Evolutionary conservation across 2,329 filamentous ascomycete genomes (phyloP), one percentile per base, ranked within the genome.

Genomic region (Tolypocladium pustulatum): DNA sequence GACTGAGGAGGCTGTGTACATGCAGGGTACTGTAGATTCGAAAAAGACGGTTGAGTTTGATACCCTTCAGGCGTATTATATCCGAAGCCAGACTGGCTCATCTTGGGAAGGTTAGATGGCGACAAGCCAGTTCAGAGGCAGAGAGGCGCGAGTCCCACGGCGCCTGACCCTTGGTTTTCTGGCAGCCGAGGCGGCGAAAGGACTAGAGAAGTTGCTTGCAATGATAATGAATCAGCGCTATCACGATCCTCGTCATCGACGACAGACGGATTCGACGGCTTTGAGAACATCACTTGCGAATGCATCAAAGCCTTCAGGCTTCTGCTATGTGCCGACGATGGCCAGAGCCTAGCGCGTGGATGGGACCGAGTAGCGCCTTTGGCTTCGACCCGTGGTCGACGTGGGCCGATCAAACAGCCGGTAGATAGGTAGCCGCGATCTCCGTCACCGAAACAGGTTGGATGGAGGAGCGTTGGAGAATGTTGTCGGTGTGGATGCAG

Each of bases 31-130:
- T 64, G 54, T 12, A 60, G 49, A 38, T 64, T 66, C 22, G 60
- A 32, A 57, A 64, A 66, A 36, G 61, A 46, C 57, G 63, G 63
- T 27, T 65, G 63, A 20, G 61, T 54, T 56, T 62, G 65, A 43
- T 66, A 65, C 56, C 65, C 63, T 46, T 63, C 58, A 27, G 65
- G 59, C 59, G 57, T 59, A 57, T 62, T 66, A 56, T 66, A 65
- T 43, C 67, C 66, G 60, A 65, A 66, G 15, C 66, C 63, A 54
- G 68, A 64, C 52, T 68, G 64, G 56, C 61, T 71, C 71, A 73
- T 73, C 22, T 55, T 66, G 30, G 25, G 36, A 40, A 22, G 40
- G 1, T 17, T 9, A 51, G 15, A 15, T 22, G 38, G 51, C 27
- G n/a, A 58, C 5, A 32, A 43, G 38, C 30, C 38, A 30, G 10